Evolutionary conservation across 257 asterid genomes (phyloP).

Genomic region (Ehretia macrophylla): DNA sequence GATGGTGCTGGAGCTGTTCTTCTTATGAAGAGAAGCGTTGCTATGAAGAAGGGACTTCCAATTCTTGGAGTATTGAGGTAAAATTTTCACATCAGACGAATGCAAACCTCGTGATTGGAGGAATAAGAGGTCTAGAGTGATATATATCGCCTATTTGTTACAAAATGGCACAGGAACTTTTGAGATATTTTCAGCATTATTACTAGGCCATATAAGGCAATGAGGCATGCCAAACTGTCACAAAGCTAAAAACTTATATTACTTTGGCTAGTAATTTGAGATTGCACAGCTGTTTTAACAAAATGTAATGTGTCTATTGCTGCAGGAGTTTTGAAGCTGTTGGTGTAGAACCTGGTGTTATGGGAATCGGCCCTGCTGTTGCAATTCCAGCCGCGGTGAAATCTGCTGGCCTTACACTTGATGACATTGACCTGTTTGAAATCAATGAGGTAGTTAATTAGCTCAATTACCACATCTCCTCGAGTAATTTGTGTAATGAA

Average conservation of each 20-base stretch:
- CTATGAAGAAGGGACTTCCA: conserved; percentile 71
- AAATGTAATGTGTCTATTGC: not conserved
- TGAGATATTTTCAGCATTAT: too few relatives aligned
- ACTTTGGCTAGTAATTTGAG: too few relatives aligned
- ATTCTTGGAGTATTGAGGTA: conserved; percentile 84
- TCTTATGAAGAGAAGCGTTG: conserved; percentile 86
- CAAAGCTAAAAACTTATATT: too few relatives aligned
- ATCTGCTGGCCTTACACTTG: conserved; percentile 71
- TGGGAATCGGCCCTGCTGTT: conserved; percentile 93
- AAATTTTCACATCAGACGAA: not conserved
- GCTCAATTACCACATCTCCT: not conserved
- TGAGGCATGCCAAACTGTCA: too few relatives aligned
- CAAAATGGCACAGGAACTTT: too few relatives aligned
- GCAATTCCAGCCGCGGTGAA: conserved; percentile 93
- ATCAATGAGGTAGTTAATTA: conserved; percentile 72
- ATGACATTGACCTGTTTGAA: conserved; percentile 69
- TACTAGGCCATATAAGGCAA: too few relatives aligned
- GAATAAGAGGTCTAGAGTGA: too few relatives aligned
- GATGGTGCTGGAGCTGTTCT: conserved; percentile 99
- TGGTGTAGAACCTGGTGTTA: conserved; percentile 96
- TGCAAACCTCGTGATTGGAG: not conserved
- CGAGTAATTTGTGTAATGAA: not conserved
- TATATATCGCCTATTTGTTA: too few relatives aligned
- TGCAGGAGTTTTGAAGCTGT: conserved; percentile 85
- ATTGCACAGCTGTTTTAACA: too few relatives aligned